Evolutionary conservation across 495 filamentous ascomycete genomes (phyloP).

Genomic region (Penicillium silybi): DNA sequence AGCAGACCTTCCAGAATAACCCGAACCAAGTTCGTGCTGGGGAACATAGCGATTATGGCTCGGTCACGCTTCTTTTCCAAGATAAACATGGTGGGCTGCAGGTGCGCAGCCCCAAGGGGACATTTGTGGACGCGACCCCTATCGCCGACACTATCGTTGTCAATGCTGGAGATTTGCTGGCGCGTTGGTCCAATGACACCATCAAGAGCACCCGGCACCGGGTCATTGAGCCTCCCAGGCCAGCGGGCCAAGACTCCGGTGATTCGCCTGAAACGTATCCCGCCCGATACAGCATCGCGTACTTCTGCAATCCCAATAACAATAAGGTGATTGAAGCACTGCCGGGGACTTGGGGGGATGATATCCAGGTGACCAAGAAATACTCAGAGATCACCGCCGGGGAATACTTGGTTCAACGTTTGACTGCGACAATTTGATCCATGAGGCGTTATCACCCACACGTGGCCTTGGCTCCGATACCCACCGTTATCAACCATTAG

Average conservation of each 20-base stretch:
- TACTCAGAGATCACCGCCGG: constrained; percentile 75
- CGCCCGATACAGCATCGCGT: constrained; percentile 53
- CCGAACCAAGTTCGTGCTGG: constrained; percentile 77
- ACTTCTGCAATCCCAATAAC: constrained; percentile 92
- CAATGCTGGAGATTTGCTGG: constrained; percentile 86
- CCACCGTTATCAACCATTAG: background rate
- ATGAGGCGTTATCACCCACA: background rate
- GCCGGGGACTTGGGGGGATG: constrained; percentile 74
- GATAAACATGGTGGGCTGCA: constrained; percentile 79
- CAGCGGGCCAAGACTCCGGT: constrained; percentile 10
- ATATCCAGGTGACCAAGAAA: constrained; percentile 61
- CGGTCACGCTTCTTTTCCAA: constrained; percentile 86
- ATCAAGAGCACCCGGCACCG: constrained; percentile 87
- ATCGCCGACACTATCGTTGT: constrained; percentile 81
- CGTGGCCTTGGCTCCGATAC: background rate
- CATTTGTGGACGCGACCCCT: constrained; percentile 79
- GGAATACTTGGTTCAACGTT: constrained; percentile 76
- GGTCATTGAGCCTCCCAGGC: constrained; percentile 74
- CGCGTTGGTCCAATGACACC: constrained; percentile 85
- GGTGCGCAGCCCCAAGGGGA: constrained; percentile 71
- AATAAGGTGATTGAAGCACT: constrained; percentile 76
- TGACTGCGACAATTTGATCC: constrained; percentile 64
- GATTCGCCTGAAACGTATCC: constrained; percentile 33
- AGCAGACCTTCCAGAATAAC: constrained; percentile 65
- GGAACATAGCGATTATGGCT: constrained; percentile 86